Evolutionary conservation across 768 basidiomycete genomes (phyloP).

Genomic region (Sporobolomyces pararoseus): DNA sequence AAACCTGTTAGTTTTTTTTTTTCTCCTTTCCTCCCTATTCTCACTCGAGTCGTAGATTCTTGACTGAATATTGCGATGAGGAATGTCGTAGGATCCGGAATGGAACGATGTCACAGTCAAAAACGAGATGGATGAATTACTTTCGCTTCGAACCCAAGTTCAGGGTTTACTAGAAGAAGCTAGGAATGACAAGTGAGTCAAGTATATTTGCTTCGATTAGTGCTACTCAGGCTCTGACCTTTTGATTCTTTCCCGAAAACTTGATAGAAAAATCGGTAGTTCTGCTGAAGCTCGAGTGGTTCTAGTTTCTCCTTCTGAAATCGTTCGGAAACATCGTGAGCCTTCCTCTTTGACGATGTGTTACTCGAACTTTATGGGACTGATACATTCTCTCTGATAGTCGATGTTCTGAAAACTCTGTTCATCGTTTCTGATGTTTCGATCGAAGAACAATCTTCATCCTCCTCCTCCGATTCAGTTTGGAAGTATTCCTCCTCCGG

Average conservation of each 20-base stretch:
- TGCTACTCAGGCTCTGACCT: too few relatives aligned
- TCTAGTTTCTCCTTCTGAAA: constrained; percentile 51
- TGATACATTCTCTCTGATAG: too few relatives aligned
- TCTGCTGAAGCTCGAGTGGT: constrained; percentile 73
- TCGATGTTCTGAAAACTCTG: constrained; percentile 61
- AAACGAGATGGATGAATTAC: constrained; percentile 62
- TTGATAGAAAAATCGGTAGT: constrained; percentile 62
- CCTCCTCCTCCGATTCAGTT: constrained; percentile 1
- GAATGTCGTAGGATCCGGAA: constrained; percentile 54
- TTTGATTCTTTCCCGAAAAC: too few relatives aligned
- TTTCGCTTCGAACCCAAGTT: constrained; percentile 62
- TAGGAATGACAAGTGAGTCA: constrained; percentile 62
- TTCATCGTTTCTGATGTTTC: constrained; percentile 75
- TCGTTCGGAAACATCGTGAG: constrained; percentile 51
- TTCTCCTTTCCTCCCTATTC: background rate
- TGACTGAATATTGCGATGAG: too few relatives aligned
- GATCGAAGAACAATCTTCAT: constrained; percentile 46
- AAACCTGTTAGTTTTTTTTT: constrained; percentile 56
- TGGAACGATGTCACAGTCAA: constrained; percentile 64
- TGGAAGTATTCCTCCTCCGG: too few relatives aligned
- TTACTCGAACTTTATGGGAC: background rate
- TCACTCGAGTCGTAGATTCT: too few relatives aligned
- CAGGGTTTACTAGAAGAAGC: constrained; percentile 71
- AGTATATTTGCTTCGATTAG: too few relatives aligned
- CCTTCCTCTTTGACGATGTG: background rate